Base-by-base conservation (phyloP, 495 filamentous ascomycete species). In the Oidiodendron maius region DNA sequence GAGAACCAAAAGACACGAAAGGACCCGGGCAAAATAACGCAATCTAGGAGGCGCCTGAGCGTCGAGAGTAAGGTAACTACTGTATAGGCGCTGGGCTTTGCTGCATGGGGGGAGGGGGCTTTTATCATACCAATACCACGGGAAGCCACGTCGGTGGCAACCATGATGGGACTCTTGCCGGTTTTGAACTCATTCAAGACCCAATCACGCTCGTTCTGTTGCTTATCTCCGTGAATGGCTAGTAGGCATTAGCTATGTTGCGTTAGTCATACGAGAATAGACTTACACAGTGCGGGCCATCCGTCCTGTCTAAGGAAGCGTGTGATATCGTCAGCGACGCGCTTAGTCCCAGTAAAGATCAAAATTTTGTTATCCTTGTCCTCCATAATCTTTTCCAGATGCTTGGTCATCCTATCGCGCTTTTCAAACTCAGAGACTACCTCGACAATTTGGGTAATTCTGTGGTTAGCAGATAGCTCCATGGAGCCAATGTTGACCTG, bases 71-170 rank as follows among this genome's bases (percentile, higher is more conserved):
- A 81, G 89, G 86, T 84, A 91, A 81, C 85, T 80, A 75, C 76
- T 74, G 77, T 75, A 71, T 80, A 70, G 72, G 77, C 82, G 80
- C 82, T 77, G 72, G 82, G 78, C 71, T 66, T 81, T 72, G 73
- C 71, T 67, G 67, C 65, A 62, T 62, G 67, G 69, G 63, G 63
- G 62, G 53, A 55, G 69, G 70, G 67, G 61, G 59, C 60, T 74
- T 68, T 75, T 80, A 86, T 94, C 93, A 95, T 96, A 98, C 93
- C 93, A 76, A 98, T 98, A 81, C 93, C 93, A 78, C 93, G 87
- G 51, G 94, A 96, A 62, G 93, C 93, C 59, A 98, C 93, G 72
- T 98, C 93, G 43, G 93, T 98, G 62, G 93, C 93, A 66, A 98
- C 93, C 77, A 98, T 94, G 66, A 98, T 87, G 37, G 91, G 90